A percentile compares a stretch with the other conserved stretches of the same genome.
These are phyloP conservation scores for Russula sp. DNA, from an alignment of 768 basidiomycete genomes.

Conservation along the genomic window DNA sequence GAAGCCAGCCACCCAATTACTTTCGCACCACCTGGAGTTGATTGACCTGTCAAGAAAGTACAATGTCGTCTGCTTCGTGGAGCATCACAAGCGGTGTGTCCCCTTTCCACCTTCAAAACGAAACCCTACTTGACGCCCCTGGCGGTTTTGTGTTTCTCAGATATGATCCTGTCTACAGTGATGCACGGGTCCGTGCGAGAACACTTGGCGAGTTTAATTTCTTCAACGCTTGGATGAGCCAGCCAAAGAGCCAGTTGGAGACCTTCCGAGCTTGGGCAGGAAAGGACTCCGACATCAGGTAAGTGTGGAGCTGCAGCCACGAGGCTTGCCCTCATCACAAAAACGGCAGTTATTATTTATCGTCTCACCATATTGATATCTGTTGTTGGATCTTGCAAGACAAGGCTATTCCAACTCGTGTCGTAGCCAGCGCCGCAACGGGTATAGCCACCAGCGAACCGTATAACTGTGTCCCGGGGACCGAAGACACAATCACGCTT, in stretches of 20 bases:
- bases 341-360: constrained; percentile 75
- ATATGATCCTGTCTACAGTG: constrained; percentile 88
- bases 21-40: constrained; percentile 75
- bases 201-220: constrained; percentile 89
- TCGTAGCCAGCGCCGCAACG: constrained; percentile 84
- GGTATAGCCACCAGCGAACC: constrained; percentile 88
- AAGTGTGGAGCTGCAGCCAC: neutral
- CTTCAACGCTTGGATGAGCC: constrained; percentile 96
- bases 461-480: constrained; percentile 77
- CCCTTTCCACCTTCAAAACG: neutral
- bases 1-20: constrained; percentile 84
- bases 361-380: constrained; percentile 90
- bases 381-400: constrained; percentile 80
- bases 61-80: constrained; percentile 86
- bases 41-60: constrained; percentile 71
- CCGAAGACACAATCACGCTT: constrained; percentile 93
- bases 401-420: constrained; percentile 69
- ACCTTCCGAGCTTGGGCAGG: constrained; percentile 96
- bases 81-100: constrained; percentile 79
- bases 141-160: constrained; percentile 28
- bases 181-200: constrained; percentile 72
- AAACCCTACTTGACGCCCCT: neutral
- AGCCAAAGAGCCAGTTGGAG: constrained; percentile 90
- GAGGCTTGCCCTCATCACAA: neutral
- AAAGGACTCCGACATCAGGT: constrained; percentile 90